phyloP scores from a whole-genome alignment of 2,329 filamentous ascomycete genomes.

The Coccinonectria pachysandricola region DNA sequence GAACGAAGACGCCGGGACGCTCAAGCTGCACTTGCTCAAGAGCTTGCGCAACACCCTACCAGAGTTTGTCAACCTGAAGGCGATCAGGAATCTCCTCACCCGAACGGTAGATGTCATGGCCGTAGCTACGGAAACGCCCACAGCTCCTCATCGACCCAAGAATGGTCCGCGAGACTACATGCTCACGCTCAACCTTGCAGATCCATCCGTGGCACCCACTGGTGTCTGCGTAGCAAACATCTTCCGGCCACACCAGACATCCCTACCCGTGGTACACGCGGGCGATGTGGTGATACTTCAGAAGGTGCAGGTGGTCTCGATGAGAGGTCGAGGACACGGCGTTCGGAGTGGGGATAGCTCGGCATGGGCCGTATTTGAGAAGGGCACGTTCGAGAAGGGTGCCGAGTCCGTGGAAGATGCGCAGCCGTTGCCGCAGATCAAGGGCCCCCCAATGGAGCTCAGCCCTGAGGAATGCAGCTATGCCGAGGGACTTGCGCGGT shows the following conservation, averaged over 20 bases:
- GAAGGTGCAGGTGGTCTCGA: constrained; percentile 42
- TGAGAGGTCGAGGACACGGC: constrained; percentile 46
- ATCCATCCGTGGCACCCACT: constrained; percentile 41
- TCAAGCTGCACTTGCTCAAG: constrained; percentile 37
- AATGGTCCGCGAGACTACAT: constrained; percentile 49
- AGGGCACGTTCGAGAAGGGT: no score
- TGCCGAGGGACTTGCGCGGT: constrained; percentile 36
- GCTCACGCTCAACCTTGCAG: constrained; percentile 46
- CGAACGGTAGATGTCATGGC: constrained; percentile 44
- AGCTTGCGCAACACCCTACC: constrained; percentile 38
- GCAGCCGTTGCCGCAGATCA: constrained; percentile 39
- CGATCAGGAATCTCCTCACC: constrained; percentile 38
- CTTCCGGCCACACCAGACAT: constrained; percentile 47
- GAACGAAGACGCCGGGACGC: constrained; percentile 21
- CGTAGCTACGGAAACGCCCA: constrained; percentile 40
- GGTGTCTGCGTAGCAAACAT: constrained; percentile 44
- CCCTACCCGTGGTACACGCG: constrained; percentile 41
- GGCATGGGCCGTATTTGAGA: constrained; percentile 53
- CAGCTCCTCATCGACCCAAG: constrained; percentile 43
- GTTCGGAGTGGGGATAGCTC: constrained; percentile 44
- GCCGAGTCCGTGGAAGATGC: no score
- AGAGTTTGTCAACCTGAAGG: constrained; percentile 42
- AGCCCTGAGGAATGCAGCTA: constrained; percentile 38
- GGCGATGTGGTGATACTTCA: constrained; percentile 51
- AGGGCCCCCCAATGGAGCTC: constrained; percentile 50